Percentiles rank a stretch among this genome's conserved stretches.
Evolutionary conservation across 2,329 filamentous ascomycete genomes (phyloP).

Genomic region (Fulvia fulva): DNA sequence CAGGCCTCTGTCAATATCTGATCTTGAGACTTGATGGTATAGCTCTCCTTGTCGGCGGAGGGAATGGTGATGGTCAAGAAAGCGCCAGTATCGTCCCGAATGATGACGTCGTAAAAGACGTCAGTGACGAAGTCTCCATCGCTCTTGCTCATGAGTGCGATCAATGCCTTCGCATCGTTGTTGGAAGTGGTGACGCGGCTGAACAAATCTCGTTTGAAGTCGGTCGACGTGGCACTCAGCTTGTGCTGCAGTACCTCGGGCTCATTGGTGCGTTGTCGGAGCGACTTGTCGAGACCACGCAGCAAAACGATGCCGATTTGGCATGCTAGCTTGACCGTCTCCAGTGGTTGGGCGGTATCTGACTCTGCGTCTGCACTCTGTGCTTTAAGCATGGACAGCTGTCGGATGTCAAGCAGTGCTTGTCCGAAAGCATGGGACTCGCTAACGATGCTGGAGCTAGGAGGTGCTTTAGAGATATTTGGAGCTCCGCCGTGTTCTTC

Average conservation of each 20-base stretch:
- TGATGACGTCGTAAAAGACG: conserved; percentile 8
- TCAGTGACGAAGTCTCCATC: neutral
- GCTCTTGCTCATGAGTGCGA: neutral
- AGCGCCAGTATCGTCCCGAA: conserved; percentile 9
- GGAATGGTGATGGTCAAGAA: conserved; percentile 11
- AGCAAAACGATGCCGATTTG: conserved; percentile 15
- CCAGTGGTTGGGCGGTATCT: neutral
- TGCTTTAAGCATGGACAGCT: neutral
- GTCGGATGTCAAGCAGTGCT: neutral
- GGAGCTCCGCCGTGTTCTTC: neutral
- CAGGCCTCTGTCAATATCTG: conserved; percentile 8
- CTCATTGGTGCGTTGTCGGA: neutral
- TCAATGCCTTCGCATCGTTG: conserved; percentile 7
- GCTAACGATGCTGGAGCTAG: neutral
- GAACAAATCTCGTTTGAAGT: conserved; percentile 12
- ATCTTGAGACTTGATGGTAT: conserved; percentile 12
- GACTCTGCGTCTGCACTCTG: neutral
- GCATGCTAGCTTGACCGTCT: conserved; percentile 10
- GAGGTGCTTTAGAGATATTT: no score
- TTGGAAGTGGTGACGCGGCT: conserved; percentile 13
- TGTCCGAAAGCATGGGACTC: neutral
- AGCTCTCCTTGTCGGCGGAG: conserved; percentile 1
- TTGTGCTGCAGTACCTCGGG: conserved; percentile 9
- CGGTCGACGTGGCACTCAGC: conserved; percentile 3
- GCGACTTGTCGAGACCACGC: neutral